These are phyloP conservation scores for Cardamine occulta DNA, from an alignment of 345 rosid genomes.

Conservation along the genomic window DNA sequence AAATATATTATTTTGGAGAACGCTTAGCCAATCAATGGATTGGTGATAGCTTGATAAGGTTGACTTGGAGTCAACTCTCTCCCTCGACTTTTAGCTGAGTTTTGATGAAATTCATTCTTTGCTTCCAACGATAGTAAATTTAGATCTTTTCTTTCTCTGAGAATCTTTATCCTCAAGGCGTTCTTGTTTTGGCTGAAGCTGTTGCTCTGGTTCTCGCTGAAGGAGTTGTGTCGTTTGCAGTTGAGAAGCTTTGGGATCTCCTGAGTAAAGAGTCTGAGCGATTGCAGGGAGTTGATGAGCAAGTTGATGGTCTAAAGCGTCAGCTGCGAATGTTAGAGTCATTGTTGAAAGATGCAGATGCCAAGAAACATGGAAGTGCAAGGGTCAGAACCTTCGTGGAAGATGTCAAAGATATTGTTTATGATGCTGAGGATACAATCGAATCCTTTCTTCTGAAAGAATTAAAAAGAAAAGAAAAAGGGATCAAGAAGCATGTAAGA, in stretches of 20 bases:
- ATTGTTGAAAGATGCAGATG: not conserved
- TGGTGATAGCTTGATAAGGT: too few relatives aligned
- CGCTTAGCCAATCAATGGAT: too few relatives aligned
- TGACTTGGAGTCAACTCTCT: too few relatives aligned
- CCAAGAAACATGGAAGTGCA: not conserved
- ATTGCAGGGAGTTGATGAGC: not conserved
- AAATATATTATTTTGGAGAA: too few relatives aligned
- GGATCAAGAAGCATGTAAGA: not conserved
- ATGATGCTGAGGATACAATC: not conserved
- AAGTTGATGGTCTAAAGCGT: too few relatives aligned
- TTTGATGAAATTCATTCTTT: too few relatives aligned
- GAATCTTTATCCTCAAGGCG: too few relatives aligned
- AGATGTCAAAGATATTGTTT: not conserved
- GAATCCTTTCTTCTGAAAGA: not conserved
- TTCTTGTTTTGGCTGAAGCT: not conserved
- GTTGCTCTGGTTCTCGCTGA: not conserved
- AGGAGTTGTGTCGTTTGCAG: too few relatives aligned
- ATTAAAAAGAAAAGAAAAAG: not conserved
- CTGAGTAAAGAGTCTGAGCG: not conserved
- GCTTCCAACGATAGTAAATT: too few relatives aligned
- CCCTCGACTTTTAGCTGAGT: too few relatives aligned
- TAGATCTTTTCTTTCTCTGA: too few relatives aligned
- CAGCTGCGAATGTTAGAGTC: too few relatives aligned
- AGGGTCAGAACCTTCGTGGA: not conserved
- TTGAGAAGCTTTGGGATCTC: not conserved